phyloP scores from a whole-genome alignment of 257 asterid genomes.

The Oldenlandia corymbosa region DNA sequence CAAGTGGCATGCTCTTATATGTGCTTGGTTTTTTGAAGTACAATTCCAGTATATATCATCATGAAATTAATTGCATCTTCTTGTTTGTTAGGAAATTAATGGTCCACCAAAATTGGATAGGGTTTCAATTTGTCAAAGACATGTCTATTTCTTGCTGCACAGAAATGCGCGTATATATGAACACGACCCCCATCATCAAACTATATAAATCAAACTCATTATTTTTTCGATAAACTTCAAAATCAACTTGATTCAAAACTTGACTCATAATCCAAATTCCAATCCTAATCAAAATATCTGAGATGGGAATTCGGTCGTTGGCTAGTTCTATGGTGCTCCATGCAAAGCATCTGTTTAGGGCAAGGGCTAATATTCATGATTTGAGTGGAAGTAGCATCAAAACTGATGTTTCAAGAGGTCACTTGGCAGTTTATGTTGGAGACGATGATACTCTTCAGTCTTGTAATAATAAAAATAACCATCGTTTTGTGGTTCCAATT shows the following conservation, averaged over 20 bases:
- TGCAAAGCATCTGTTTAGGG: slow-evolving; percentile 5
- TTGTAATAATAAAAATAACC: slow-evolving; percentile 59
- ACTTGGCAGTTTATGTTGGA: slow-evolving; percentile 23
- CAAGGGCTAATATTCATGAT: slow-evolving; percentile 3
- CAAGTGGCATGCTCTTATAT: too few species aligned
- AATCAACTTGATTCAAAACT: too few species aligned
- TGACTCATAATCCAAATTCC: not conserved
- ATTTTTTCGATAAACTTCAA: not conserved
- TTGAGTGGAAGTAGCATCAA: not conserved
- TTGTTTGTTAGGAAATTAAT: slow-evolving; percentile 1
- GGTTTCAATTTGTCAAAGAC: not conserved
- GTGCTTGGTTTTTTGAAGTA: too few species aligned
- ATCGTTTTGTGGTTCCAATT: slow-evolving; percentile 25
- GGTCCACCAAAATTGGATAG: slow-evolving; percentile 6
- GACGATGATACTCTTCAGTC: slow-evolving; percentile 45
- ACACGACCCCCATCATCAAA: not conserved
- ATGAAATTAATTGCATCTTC: not conserved
- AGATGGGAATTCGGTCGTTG: slow-evolving; percentile 5
- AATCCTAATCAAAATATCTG: not conserved
- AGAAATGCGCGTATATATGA: not conserved
- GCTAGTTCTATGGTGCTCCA: not conserved
- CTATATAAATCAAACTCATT: not conserved
- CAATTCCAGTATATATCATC: too few species aligned
- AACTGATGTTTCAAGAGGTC: slow-evolving; percentile 26
- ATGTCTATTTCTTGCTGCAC: not conserved